These are phyloP conservation scores for Globisporangium solare DNA, from an alignment of 352 stramenopile species.

Conservation along the genomic window DNA sequence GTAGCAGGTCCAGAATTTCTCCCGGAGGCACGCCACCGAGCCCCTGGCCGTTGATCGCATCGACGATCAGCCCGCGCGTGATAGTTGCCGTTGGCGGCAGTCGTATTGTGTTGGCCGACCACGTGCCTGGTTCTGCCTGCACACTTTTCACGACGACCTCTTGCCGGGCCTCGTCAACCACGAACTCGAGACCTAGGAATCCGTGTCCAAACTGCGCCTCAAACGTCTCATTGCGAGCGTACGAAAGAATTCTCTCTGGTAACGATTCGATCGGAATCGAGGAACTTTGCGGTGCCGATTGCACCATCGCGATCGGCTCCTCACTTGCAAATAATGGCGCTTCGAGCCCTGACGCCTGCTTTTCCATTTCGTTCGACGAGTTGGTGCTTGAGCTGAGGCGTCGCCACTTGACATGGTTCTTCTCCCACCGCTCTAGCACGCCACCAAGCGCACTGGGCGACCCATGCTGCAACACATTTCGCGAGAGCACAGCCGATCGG, in stretches of 20 bases:
- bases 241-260: background rate
- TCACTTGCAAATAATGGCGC: too few species aligned
- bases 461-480: conserved; percentile 21
- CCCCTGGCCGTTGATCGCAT: conserved; percentile 53
- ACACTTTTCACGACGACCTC: conserved; percentile 70
- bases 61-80: conserved; percentile 49
- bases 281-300: background rate
- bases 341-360: background rate
- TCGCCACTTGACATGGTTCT: conserved; percentile 55
- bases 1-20: conserved; percentile 61
- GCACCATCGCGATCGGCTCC: too few species aligned
- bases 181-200: conserved; percentile 72
- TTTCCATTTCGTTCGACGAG: background rate
- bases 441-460: conserved; percentile 35
- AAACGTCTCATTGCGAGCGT: conserved; percentile 35
- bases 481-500: conserved; percentile 7
- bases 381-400: conserved; percentile 13
- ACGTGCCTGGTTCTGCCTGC: conserved; percentile 18
- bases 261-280: background rate
- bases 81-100: conserved; percentile 38
- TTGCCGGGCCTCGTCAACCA: conserved; percentile 36
- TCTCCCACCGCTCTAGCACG: conserved; percentile 52
- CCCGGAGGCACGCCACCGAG: conserved; percentile 28
- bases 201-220: conserved; percentile 71
- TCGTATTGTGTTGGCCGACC: conserved; percentile 31